Conservation (phyloP, 73 alveolate species). For the Paraurostyla sp. region DNA sequence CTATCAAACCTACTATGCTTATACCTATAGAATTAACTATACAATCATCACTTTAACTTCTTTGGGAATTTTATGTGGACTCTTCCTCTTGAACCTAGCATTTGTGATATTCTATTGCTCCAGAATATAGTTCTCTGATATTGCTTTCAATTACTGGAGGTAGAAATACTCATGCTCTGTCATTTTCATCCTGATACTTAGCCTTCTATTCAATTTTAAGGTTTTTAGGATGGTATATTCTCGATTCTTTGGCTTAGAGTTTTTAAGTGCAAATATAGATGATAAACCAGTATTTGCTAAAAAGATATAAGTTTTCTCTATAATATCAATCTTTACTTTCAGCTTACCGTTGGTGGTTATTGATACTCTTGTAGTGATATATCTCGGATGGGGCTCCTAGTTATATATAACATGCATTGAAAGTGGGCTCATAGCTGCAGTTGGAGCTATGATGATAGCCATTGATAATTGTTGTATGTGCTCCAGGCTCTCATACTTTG, state of each 20-base stretch:
- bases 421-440: slow-evolving; percentile 19
- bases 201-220: slow-evolving; percentile 10
- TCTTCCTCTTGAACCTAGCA: neutral
- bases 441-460: slow-evolving; percentile 23
- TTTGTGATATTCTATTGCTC: neutral
- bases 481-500: neutral
- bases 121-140: slow-evolving; percentile 13
- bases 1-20: neutral
- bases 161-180: slow-evolving; percentile 3
- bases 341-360: slow-evolving; percentile 19
- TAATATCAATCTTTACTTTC: slow-evolving; percentile 2
- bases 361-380: neutral
- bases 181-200: neutral
- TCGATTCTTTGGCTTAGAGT: slow-evolving; percentile 31
- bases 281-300: neutral
- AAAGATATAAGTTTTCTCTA: slow-evolving; percentile 8
- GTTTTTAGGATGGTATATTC: slow-evolving; percentile 44
- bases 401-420: slow-evolving; percentile 46
- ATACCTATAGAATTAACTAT: neutral
- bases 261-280: slow-evolving; percentile 53
- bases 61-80: neutral
- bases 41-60: neutral
- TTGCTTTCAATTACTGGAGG: slow-evolving; percentile 53
- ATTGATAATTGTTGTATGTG: slow-evolving; percentile 59
- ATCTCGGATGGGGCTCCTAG: slow-evolving; percentile 46